phyloP scores from a whole-genome alignment of 1,284 basidiomycete species.

The Anthracocystis setariae region DNA sequence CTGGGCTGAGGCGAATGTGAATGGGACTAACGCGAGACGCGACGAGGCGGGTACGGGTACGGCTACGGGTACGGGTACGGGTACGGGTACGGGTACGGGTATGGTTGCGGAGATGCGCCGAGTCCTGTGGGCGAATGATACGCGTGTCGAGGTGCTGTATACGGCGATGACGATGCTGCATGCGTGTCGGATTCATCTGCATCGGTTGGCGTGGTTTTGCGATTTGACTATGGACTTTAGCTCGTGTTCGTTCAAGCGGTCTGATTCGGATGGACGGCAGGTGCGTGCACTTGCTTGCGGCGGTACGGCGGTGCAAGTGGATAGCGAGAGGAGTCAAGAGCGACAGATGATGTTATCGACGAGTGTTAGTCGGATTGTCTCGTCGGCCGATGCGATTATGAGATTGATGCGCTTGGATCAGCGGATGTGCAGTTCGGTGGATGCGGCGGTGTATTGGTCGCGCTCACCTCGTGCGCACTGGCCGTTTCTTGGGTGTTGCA shows the following conservation, averaged over 20 bases:
- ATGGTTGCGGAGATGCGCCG: background rate
- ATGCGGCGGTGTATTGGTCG: background rate
- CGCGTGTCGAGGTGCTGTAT: conserved; percentile 18
- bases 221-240: conserved; percentile 24
- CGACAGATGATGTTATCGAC: conserved; percentile 11
- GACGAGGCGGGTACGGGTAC: background rate
- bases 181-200: conserved; percentile 21
- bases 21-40: background rate
- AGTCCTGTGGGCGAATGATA: conserved; percentile 8
- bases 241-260: conserved; percentile 21
- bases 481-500: conserved; percentile 23
- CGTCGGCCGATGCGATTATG: conserved; percentile 22
- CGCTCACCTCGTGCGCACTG: conserved; percentile 8
- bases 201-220: conserved; percentile 20
- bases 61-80: background rate
- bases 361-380: conserved; percentile 18
- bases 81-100: too few species aligned
- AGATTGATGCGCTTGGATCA: conserved; percentile 15
- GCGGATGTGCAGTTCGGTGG: background rate
- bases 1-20: conserved; percentile 5
- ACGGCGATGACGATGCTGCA: conserved; percentile 16
- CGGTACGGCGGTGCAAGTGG: too few species aligned
- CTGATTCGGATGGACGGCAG: background rate
- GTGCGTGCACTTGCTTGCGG: background rate
- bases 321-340: too few species aligned